Conservation (phyloP, 805 yeast genomes). For the Candida lessepsii region DNA sequence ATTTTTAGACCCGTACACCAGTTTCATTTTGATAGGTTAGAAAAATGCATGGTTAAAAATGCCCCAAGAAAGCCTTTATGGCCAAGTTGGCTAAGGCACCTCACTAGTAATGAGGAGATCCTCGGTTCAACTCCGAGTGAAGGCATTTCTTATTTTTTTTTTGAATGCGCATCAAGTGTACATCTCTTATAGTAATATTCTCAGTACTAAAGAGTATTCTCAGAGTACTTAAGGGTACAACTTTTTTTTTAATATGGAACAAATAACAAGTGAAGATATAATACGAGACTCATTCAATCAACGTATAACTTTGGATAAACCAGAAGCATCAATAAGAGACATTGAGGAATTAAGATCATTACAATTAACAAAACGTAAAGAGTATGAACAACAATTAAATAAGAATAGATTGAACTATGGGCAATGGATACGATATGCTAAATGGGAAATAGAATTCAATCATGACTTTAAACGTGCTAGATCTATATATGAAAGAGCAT, state of each 20-base stretch:
- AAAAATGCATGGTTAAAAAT: too few species aligned
- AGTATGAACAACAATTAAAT: conserved; percentile 83
- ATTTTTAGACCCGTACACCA: too few species aligned
- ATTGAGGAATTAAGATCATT: conserved; percentile 75
- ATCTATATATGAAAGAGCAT: conserved; percentile 83
- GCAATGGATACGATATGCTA: conserved; percentile 92
- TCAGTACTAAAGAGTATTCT: background rate
- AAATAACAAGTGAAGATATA: conserved; percentile 37
- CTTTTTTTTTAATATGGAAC: conserved; percentile 13
- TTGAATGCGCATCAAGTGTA: background rate
- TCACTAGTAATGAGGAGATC: conserved; percentile 29
- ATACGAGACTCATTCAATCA: conserved; percentile 35
- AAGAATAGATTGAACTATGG: conserved; percentile 77
- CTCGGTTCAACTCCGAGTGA: conserved; percentile 27
- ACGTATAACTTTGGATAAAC: conserved; percentile 24
- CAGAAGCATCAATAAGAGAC: conserved; percentile 50
- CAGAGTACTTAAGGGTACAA: background rate
- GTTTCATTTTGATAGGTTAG: background rate
- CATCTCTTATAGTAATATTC: background rate
- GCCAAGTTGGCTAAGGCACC: conserved; percentile 26
- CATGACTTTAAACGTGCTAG: conserved; percentile 78
- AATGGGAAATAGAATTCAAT: conserved; percentile 74
- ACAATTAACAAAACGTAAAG: conserved; percentile 75
- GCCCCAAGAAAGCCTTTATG: conserved; percentile 10
- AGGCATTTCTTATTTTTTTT: conserved; percentile 18